Evolutionary conservation across 1,284 basidiomycete genomes (phyloP), one percentile per base, ranked within the genome.

Genomic region (Irpex rosettiformis): DNA sequence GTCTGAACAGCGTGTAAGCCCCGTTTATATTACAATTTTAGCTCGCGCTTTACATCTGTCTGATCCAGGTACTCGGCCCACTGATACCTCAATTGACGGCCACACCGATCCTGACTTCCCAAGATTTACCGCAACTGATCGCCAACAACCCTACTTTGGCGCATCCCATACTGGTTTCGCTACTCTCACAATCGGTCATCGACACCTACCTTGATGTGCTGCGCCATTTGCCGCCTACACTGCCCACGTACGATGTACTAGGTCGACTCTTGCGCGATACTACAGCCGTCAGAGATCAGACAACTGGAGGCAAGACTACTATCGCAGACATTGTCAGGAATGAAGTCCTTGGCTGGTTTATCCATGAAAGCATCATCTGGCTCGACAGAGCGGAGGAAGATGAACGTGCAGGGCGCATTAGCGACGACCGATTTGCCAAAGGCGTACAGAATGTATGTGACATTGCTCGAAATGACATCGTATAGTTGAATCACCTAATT

Each of bases 241-340:
- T 91, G 28, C 77, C 86, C n/a, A 83, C 86, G 3, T 88, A 91
- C 64, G 88, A 91, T 67, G 73, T 91, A 25, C 72, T 90, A 42
- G 86, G 84, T 10, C 79, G 83, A 10, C 73, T 91, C 3, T 72
- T 91, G 18, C 79, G 82, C 58, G 86, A 89, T 65, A 71, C 77
- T 30, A 83, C 85, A 0, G 67, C 72, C 29, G 70, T 83, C 42
- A 61, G 62, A 8, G 75, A 79, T 59, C 62, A 64, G 4, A 61
- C 65, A 4, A 75, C 77, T 0, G 75, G 75, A 18, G 75, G 78
- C 1, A 77, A 73, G 54, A 83, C 79, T 13, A 85, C 86, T 2
- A 75, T 91, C 53, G 83, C 83, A 1, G 84, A 84, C 61, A 72
- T 89, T 13, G 77, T 89, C 13, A 75, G 83, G 16, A 71, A 72